Evolutionary conservation across 352 stramenopile species (phyloP).

Genomic region (Phytophthora syringae): DNA sequence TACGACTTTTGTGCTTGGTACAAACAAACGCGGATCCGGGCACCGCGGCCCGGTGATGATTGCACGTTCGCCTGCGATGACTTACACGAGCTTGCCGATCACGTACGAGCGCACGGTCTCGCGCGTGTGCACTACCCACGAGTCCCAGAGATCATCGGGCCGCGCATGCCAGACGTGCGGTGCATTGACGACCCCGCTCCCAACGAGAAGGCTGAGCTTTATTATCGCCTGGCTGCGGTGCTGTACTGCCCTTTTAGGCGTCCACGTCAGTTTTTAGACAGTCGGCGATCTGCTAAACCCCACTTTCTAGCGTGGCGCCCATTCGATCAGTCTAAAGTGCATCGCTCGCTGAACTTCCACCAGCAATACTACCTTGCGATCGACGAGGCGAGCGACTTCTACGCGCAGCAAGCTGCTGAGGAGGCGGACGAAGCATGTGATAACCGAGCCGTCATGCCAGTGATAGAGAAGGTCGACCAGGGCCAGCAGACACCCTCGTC

Average conservation of each 20-base stretch:
- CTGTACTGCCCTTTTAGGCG: conserved; percentile 24
- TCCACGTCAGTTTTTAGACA: conserved; percentile 5
- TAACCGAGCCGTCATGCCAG: not conserved
- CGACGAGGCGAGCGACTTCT: conserved; percentile 11
- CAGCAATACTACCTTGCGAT: conserved; percentile 25
- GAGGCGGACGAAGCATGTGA: not conserved
- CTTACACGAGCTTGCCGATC: not conserved
- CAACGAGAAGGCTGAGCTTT: conserved; percentile 17
- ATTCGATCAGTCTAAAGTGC: not conserved
- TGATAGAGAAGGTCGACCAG: not conserved
- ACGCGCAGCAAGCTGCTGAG: not conserved
- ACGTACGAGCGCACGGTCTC: conserved; percentile 9
- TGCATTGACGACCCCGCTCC: conserved; percentile 14
- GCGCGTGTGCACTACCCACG: conserved; percentile 7
- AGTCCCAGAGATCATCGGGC: conserved; percentile 30
- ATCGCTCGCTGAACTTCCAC: conserved; percentile 19
- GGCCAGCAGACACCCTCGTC: not conserved
- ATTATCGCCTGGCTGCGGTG: conserved; percentile 16
- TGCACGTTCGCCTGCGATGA: conserved; percentile 4
- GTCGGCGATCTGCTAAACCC: not conserved
- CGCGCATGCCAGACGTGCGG: conserved; percentile 17
- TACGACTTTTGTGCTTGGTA: conserved; percentile 37
- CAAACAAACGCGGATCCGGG: not conserved
- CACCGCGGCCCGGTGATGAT: not conserved
- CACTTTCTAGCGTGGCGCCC: conserved; percentile 6